Conservation (phyloP, 768 basidiomycete genomes). For the Boletus vermiculosoides region DNA sequence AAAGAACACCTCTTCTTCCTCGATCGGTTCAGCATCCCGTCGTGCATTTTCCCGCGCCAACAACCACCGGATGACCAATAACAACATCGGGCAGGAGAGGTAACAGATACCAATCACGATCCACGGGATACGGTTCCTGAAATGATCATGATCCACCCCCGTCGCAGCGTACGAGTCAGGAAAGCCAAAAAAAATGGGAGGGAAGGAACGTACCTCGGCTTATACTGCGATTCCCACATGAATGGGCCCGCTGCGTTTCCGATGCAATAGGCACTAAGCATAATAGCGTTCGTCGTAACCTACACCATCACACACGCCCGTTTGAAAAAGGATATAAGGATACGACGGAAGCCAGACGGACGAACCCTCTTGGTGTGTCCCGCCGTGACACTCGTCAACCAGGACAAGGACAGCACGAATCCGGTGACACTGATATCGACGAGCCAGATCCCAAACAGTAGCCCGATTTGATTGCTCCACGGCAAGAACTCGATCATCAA, state of each 20-base stretch:
- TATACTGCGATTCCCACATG: conserved; percentile 72
- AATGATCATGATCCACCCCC: background rate
- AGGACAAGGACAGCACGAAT: conserved; percentile 60
- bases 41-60: conserved; percentile 61
- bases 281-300: conserved; percentile 56
- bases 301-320: background rate
- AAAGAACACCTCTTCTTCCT: conserved; percentile 60
- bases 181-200: background rate
- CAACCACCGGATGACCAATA: conserved; percentile 50
- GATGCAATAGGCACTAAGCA: conserved; percentile 68
- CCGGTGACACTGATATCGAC: conserved; percentile 52
- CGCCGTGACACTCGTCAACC: conserved; percentile 63
- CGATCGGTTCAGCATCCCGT: conserved; percentile 58
- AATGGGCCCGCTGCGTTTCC: conserved; percentile 71
- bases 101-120: conserved; percentile 70
- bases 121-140: conserved; percentile 75
- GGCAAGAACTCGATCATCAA: conserved; percentile 64
- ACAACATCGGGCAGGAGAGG: conserved; percentile 45
- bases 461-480: conserved; percentile 62
- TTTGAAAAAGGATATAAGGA: background rate
- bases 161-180: background rate
- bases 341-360: conserved; percentile 3
- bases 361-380: conserved; percentile 75
- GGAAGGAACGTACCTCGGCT: conserved; percentile 49
- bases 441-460: conserved; percentile 47